These are phyloP conservation scores for Agrostemma githago DNA, from an alignment of 148 eudicot species.

Conservation along the genomic window DNA sequence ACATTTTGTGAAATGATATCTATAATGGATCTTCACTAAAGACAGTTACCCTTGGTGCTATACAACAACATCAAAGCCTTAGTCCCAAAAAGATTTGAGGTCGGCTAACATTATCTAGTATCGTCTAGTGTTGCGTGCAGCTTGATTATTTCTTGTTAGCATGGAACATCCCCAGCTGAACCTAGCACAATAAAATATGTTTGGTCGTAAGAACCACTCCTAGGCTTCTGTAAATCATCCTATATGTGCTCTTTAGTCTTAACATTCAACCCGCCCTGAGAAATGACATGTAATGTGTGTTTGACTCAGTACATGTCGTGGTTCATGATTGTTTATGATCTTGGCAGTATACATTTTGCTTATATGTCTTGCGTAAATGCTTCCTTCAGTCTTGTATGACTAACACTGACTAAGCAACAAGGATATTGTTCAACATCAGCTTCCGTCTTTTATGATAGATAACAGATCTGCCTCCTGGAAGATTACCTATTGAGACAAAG, in stretches of 20 bases:
- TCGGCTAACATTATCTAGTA: too few relatives aligned
- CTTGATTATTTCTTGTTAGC: neutral
- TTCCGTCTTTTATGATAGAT: slow-evolving; percentile 44
- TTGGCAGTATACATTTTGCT: neutral
- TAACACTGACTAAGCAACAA: neutral
- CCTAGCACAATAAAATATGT: neutral
- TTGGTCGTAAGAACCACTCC: neutral
- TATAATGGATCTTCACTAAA: neutral
- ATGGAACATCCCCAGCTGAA: neutral
- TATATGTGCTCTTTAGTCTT: neutral
- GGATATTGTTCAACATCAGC: neutral
- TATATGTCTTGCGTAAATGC: neutral
- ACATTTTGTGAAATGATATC: neutral
- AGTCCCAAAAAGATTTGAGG: too few relatives aligned
- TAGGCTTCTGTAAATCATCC: neutral
- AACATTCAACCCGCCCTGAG: neutral
- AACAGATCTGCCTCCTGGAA: slow-evolving; percentile 91
- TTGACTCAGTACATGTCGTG: neutral
- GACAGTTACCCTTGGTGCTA: neutral
- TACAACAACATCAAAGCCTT: too few relatives aligned
- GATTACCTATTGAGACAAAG: slow-evolving; percentile 73
- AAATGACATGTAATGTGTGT: neutral
- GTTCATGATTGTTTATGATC: neutral
- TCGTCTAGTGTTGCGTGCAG: neutral
- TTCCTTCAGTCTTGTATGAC: neutral